Evolutionary conservation across 768 basidiomycete species (phyloP).

Genomic region (Tylopilus sp.): DNA sequence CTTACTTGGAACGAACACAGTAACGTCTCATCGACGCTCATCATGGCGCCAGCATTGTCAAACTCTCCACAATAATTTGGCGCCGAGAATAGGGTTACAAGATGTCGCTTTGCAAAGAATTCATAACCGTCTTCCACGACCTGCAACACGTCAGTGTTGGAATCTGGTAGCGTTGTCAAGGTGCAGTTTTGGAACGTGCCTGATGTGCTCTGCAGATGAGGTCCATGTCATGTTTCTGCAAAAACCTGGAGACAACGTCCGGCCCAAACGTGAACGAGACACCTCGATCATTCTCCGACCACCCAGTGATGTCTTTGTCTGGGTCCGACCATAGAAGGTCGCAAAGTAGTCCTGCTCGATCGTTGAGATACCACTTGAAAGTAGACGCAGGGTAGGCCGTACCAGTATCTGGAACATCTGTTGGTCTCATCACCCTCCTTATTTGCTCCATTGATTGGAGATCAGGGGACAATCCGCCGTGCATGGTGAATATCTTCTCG

Average conservation of each 20-base stretch:
- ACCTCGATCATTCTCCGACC: slow-evolving; percentile 99
- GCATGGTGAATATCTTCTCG: slow-evolving; percentile 99
- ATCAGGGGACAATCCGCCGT: slow-evolving; percentile 95
- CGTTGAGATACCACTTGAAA: slow-evolving; percentile 3
- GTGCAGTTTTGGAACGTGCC: slow-evolving; percentile 43
- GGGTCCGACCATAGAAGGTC: slow-evolving; percentile 99
- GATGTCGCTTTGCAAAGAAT: slow-evolving; percentile 96
- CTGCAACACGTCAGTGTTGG: slow-evolving; percentile 35
- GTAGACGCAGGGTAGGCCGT: slow-evolving; percentile 16
- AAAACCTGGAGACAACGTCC: slow-evolving; percentile 95
- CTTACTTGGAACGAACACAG: slow-evolving; percentile 96
- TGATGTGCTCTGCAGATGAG: slow-evolving; percentile 98
- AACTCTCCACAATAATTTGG: slow-evolving; percentile 97
- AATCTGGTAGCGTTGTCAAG: not conserved
- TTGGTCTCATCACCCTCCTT: slow-evolving; percentile 97
- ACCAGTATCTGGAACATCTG: slow-evolving; percentile 99
- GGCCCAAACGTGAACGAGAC: slow-evolving; percentile 99
- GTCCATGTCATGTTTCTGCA: slow-evolving; percentile 99
- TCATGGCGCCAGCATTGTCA: slow-evolving; percentile 99
- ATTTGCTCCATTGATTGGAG: slow-evolving; percentile 99
- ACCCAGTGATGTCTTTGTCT: slow-evolving; percentile 98
- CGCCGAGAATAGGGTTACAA: slow-evolving; percentile 96
- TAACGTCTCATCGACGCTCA: slow-evolving; percentile 97
- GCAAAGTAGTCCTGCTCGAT: slow-evolving; percentile 74
- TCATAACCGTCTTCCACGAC: slow-evolving; percentile 99